Evolutionary conservation across 495 filamentous ascomycete species (phyloP).

Genomic region (Peziza echinospora): DNA sequence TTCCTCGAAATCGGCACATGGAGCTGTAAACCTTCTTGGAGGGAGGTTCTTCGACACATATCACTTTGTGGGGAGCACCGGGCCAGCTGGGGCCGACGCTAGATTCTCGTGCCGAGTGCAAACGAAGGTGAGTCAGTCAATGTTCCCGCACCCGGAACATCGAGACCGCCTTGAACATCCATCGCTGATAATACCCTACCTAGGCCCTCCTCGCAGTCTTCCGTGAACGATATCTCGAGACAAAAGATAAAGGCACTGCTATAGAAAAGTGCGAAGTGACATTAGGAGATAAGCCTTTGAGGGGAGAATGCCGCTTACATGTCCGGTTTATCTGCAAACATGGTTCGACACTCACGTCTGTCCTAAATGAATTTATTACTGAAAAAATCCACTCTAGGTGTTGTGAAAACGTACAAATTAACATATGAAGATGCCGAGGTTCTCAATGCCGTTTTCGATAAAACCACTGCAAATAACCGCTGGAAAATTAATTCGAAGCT

Average conservation of each 20-base stretch:
- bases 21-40: conserved; percentile 51
- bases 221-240: conserved; percentile 16
- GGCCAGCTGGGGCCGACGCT: conserved; percentile 20
- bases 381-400: conserved; percentile 40
- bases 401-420: conserved; percentile 77
- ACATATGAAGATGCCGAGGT: conserved; percentile 67
- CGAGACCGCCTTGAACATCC: conserved; percentile 57
- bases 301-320: conserved; percentile 55
- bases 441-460: conserved; percentile 75
- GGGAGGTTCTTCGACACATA: conserved; percentile 69
- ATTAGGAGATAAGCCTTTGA: conserved; percentile 27
- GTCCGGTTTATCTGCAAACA: conserved; percentile 71
- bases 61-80: conserved; percentile 26
- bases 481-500: conserved; percentile 61
- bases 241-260: conserved; percentile 44
- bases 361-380: neutral
- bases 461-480: conserved; percentile 39
- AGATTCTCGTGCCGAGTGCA: conserved; percentile 54
- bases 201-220: conserved; percentile 58
- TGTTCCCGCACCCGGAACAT: conserved; percentile 31
- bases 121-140: conserved; percentile 32
- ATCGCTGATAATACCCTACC: conserved; percentile 7
- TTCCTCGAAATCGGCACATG: conserved; percentile 80
- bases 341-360: conserved; percentile 24
- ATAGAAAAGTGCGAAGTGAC: conserved; percentile 60